Evolutionary conservation across 192 early-diverging fungal species (phyloP).

Genomic region (Spizellomyces punctatus): DNA sequence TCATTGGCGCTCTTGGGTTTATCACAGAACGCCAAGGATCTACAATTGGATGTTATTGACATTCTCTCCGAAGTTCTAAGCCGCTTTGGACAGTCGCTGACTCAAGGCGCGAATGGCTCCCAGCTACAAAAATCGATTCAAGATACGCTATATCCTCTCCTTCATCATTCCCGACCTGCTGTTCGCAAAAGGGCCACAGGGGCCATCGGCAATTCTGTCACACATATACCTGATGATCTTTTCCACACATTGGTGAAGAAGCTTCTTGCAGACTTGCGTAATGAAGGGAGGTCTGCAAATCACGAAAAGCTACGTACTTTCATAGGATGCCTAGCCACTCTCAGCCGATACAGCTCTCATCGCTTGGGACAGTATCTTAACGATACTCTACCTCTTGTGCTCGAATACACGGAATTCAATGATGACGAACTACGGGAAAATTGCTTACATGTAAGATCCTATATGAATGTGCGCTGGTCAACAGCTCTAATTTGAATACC

Average conservation of each 20-base stretch:
- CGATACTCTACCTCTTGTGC: slow-evolving; percentile 62
- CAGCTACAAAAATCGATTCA: slow-evolving; percentile 62
- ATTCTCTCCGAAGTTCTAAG: slow-evolving; percentile 71
- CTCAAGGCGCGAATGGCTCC: slow-evolving; percentile 36
- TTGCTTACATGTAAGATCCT: slow-evolving; percentile 58
- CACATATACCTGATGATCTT: slow-evolving; percentile 65
- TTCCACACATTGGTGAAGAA: slow-evolving; percentile 68
- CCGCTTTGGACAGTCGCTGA: slow-evolving; percentile 68
- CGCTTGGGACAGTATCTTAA: slow-evolving; percentile 69
- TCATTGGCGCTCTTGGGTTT: background rate
- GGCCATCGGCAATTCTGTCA: slow-evolving; percentile 70
- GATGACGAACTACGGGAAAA: slow-evolving; percentile 85
- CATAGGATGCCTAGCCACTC: slow-evolving; percentile 68
- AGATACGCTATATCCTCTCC: slow-evolving; percentile 63
- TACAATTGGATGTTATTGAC: slow-evolving; percentile 70
- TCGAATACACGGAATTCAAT: slow-evolving; percentile 58
- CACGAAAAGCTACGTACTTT: slow-evolving; percentile 73
- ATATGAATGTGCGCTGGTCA: background rate
- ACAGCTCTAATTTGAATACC: slow-evolving; percentile 8
- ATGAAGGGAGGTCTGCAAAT: slow-evolving; percentile 52
- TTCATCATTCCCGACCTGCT: slow-evolving; percentile 71
- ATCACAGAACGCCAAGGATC: slow-evolving; percentile 32
- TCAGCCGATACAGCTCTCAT: slow-evolving; percentile 76
- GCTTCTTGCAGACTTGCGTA: slow-evolving; percentile 56
- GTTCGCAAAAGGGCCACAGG: slow-evolving; percentile 77